Evolutionary conservation across 2,329 filamentous ascomycete genomes (phyloP), one percentile per base, ranked within the genome.

Genomic region (Pleoardoris graminearum): DNA sequence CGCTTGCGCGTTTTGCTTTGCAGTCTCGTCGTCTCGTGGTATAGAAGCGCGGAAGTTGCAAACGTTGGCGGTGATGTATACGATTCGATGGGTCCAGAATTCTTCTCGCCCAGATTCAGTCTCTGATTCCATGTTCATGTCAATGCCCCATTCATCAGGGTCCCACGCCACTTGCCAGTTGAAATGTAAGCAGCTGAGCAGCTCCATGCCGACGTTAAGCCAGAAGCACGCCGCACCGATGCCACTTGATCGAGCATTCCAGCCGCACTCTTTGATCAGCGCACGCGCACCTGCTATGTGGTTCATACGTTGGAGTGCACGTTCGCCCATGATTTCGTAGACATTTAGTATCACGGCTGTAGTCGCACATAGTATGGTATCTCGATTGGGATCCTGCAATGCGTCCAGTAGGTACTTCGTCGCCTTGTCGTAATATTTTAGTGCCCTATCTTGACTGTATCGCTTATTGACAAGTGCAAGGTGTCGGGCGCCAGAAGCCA

Each of bases 211-310:
- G 14, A 96, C 86, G 63, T 95, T 96, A 32, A 97, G 79, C 92
- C 93, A 97, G 75, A 97, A 97, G 71, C 92, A 97, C 1, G 92
- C 91, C 0, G 86, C 84, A 0, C 91, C 92, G 17, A 96, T 84
- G 0, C 92, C 91, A 1, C 81, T 82, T 30, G 89, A 89, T 56
- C 80, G 84, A 0, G 90, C 90, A 63, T 90, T 88, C 93, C 93
- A 97, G 4, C 86, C 85, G 65, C 91, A 96, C 68, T 96, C 91
- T 55, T 91, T 90, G 64, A 97, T 92, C 44, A 96, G 78, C 1
- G 90, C 90, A 48, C 91, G 83, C 8, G 91, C 90, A 4, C 91
- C 91, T 0, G 89, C 87, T 60, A 93, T 92, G 66, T 96, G 92
- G 61, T 89, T 92, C 87, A 94, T 93, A n/a, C 88, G 82, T 62